Evolutionary conservation across 1,139 yeast genomes (phyloP).

Genomic region (Yamadazyma siamensis): DNA sequence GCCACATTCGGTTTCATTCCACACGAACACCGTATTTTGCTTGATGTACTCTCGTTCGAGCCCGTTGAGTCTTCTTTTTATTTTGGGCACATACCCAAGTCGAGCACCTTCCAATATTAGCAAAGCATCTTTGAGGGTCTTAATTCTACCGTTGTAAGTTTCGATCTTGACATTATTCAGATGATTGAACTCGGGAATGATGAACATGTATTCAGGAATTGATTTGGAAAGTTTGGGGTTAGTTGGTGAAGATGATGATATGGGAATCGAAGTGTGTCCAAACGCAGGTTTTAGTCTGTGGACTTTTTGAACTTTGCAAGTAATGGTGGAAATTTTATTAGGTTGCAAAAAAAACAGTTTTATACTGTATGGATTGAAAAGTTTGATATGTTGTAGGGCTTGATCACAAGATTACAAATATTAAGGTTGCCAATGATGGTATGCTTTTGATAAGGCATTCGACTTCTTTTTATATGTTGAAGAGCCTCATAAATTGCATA

Average conservation of each 20-base stretch:
- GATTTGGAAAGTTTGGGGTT: constrained; percentile 5
- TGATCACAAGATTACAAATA: too few species aligned
- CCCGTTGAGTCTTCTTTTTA: constrained; percentile 57
- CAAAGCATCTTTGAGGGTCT: constrained; percentile 60
- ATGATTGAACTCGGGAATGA: constrained; percentile 15
- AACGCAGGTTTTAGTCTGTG: neutral
- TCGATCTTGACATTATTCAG: constrained; percentile 32
- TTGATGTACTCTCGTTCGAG: constrained; percentile 51
- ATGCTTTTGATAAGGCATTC: too few species aligned
- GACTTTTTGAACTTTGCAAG: constrained; percentile 1
- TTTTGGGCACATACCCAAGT: constrained; percentile 51
- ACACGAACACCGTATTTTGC: constrained; percentile 62
- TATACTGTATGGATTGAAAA: too few species aligned
- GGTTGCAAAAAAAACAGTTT: too few species aligned
- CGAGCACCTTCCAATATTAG: constrained; percentile 64
- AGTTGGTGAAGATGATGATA: constrained; percentile 7
- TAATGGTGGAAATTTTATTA: constrained; percentile 1
- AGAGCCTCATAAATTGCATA: too few species aligned
- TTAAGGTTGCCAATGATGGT: too few species aligned
- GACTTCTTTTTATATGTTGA: too few species aligned
- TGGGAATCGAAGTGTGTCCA: too few species aligned
- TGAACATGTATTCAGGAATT: constrained; percentile 15
- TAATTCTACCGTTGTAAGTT: constrained; percentile 59
- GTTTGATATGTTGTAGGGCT: too few species aligned
- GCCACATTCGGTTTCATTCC: constrained; percentile 71